Conservation (phyloP, 768 basidiomycete species). For the Trametes punicea region DNA sequence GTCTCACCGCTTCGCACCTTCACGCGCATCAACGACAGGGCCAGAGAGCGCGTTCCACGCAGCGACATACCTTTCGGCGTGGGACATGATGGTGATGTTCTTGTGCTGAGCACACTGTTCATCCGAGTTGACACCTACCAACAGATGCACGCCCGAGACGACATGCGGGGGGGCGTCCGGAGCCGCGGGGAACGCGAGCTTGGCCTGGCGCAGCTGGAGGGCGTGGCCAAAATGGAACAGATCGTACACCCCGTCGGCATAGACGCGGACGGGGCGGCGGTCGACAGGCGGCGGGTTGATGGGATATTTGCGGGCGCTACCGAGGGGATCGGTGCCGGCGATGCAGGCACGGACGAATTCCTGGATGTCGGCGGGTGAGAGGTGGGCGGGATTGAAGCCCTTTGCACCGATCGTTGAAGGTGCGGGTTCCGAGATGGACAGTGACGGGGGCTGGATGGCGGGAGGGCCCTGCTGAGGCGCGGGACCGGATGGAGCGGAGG, state of each 20-base stretch:
- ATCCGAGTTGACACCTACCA: slow-evolving; percentile 93
- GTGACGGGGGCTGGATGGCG: slow-evolving; percentile 9
- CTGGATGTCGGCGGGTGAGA: slow-evolving; percentile 77
- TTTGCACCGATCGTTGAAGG: slow-evolving; percentile 27
- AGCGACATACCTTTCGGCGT: slow-evolving; percentile 65
- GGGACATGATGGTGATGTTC: slow-evolving; percentile 81
- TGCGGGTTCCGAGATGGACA: slow-evolving; percentile 20
- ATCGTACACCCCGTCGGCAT: slow-evolving; percentile 98
- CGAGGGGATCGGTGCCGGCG: slow-evolving; percentile 54
- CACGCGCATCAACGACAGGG: background rate
- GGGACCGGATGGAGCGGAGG: background rate
- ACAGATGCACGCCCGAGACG: slow-evolving; percentile 72
- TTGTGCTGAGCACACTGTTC: slow-evolving; percentile 79
- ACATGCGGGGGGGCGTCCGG: slow-evolving; percentile 6
- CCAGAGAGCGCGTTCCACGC: background rate
- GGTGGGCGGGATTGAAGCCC: slow-evolving; percentile 59
- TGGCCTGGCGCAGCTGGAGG: slow-evolving; percentile 93
- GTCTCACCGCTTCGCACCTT: slow-evolving; percentile 86
- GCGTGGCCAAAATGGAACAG: slow-evolving; percentile 98
- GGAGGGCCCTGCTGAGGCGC: slow-evolving; percentile 9
- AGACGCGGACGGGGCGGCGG: slow-evolving; percentile 81
- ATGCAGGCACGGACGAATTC: slow-evolving; percentile 74
- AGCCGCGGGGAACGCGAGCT: slow-evolving; percentile 67
- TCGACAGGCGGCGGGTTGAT: slow-evolving; percentile 84
- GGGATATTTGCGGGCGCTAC: slow-evolving; percentile 50